Base-by-base conservation (phyloP, 805 yeast species). In the Candida tallmaniae region DNA sequence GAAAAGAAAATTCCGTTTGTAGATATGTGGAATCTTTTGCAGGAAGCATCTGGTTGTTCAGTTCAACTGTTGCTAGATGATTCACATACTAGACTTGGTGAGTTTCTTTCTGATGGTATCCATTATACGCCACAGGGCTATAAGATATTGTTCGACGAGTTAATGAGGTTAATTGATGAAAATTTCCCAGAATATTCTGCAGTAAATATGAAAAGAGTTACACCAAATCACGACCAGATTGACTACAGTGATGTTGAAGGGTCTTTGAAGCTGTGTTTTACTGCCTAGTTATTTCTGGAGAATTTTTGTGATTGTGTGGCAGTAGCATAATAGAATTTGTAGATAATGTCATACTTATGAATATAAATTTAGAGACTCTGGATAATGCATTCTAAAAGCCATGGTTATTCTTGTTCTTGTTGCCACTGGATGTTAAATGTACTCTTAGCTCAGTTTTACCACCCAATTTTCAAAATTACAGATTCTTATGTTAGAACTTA, bases 101-200 rank as follows among this genome's bases (percentile, higher is more conserved):
- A 44, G 9, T 31, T 35, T n/a, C 17, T 50, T 2, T 7, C 36
- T 59, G 78, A 73, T 44, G 88, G 88, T 4, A 51, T 83, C 27
- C 89, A 83, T 53, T 82, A 62, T 51, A 61, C 73, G 2, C 74
- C 76, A 0, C 50, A 56, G 20, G 80, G 77, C 0, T 82, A 81
- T 54, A 52, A 59, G 35, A 31, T 80, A 6, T 55, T 72, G 41
- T 78, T 53, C 41, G 55, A 69, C n/a, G 72, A 60, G 27, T 41
- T 80, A 14, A 38, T 65, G 32, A 45, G 49, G 26, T 48, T 53
- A 4, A 73, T 80, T 28, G 43, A 51, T 3, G 40, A 39, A 4
- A 19, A 41, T 10, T 79, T 71, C 20, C 40, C 44, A 4, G 40
- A 40, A 11, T 35, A 29, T 3, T 5, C 29, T 5, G 29, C 44